Evolutionary conservation across 2,329 filamentous ascomycete genomes (phyloP).

Genomic region (Aureobasidium zeae): DNA sequence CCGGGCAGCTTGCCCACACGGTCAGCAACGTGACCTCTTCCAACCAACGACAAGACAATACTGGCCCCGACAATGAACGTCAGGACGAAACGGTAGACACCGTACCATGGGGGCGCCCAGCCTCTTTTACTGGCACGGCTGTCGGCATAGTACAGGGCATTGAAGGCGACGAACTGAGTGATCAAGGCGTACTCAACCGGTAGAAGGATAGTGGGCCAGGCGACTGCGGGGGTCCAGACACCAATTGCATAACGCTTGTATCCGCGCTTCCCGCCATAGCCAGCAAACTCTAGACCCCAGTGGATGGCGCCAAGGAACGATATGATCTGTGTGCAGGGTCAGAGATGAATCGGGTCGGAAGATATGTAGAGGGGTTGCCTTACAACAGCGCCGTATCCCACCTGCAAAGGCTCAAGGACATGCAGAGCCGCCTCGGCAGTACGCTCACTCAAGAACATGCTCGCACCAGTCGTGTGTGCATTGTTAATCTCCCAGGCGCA

Average conservation of each 20-base stretch:
- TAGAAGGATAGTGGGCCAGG: conserved; percentile 83
- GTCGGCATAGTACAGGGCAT: conserved; percentile 77
- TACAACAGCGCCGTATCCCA: conserved; percentile 81
- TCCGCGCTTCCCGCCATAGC: conserved; percentile 57
- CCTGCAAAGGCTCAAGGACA: conserved; percentile 74
- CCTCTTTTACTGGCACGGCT: conserved; percentile 61
- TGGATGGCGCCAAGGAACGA: conserved; percentile 91
- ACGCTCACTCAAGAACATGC: conserved; percentile 58
- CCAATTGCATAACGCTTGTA: conserved; percentile 78
- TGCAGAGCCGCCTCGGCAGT: conserved; percentile 63
- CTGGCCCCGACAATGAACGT: conserved; percentile 80
- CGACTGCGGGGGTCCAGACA: conserved; percentile 66
- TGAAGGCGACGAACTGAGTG: conserved; percentile 76
- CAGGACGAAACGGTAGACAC: conserved; percentile 80
- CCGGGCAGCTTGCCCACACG: conserved; percentile 39
- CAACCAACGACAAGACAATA: conserved; percentile 72
- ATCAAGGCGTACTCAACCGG: conserved; percentile 79
- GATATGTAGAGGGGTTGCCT: too few relatives aligned
- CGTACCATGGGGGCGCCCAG: conserved; percentile 80
- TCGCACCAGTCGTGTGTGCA: conserved; percentile 49
- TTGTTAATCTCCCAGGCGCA: conserved; percentile 77
- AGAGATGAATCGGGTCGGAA: too few relatives aligned
- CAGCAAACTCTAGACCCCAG: conserved; percentile 81
- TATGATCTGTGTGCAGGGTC: conserved; percentile 52
- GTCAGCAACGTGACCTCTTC: conserved; percentile 65